Base-by-base conservation (phyloP, 305 asterid genomes). In the Rubia peregrina region DNA sequence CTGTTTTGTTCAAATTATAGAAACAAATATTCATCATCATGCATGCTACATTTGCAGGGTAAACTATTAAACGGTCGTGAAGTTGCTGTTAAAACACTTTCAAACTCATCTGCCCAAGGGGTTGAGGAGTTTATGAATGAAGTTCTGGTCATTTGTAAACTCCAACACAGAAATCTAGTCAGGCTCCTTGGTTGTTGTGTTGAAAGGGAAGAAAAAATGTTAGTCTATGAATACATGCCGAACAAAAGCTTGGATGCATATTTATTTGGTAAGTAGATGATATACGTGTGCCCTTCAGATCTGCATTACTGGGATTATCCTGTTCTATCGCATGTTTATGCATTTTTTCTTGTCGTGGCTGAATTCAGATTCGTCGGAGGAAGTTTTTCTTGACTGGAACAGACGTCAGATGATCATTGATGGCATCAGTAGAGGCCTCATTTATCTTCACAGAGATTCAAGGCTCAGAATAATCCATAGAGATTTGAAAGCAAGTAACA, bases 371-470 rank as follows among this genome's bases (percentile, higher is more conserved):
- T 44, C 72, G 9, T 7, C 1, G 2, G 51, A 57, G 13, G 67
- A 17, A 21, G 41, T 42, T 42, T 57, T 61, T 14, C 65, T 67
- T 5, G 48, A 44, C n/a, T 73, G 77, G 77, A 26, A 3, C 0
- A 56, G 62, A 13, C 61, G 68, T 0, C 22, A 16, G 7, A 6
- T 43, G 67, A 73, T 73, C 55, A 66, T 73, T 55, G 76, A 73
- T 5, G 72, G 76, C 57, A 73, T 73, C 5, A n/a, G 68, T 12
- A 67, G 77, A 67, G 77, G 77, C 30, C 72, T 73, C 33, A 66
- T 73, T 30, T 73, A 73, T 56, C 77, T 73, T 67, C 77, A 73
- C 26, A 57, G 77, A 67, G 72, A 73, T 44, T 67, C 68, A 13
- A 67, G 76, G 44, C 30, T 73, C 62, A 73, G 67, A 67, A 74